Percentiles rank a stretch among this genome's conserved stretches.
phyloP scores from a whole-genome alignment of 148 eudicot genomes.

The Diospyros lotus region DNA sequence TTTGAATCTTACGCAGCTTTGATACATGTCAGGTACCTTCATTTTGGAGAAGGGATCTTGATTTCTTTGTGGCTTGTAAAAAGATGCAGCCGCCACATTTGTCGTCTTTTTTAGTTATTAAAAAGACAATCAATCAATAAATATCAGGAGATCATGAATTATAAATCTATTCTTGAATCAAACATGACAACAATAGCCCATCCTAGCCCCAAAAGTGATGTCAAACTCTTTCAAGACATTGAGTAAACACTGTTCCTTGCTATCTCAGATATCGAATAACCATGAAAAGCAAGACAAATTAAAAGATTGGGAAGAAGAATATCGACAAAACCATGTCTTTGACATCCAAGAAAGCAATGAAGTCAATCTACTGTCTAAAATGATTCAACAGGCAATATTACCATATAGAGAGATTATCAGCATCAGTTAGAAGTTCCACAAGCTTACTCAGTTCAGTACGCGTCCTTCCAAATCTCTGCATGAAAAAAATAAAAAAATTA shows the following conservation, averaged over 20 bases:
- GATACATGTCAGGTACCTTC: too few species aligned
- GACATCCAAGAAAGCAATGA: neutral
- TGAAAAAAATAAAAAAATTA: neutral
- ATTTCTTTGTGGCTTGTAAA: too few species aligned
- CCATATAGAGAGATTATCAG: slow-evolving; percentile 59
- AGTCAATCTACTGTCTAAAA: neutral
- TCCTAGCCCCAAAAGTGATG: too few species aligned
- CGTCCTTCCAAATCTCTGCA: slow-evolving; percentile 60
- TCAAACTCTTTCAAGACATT: neutral
- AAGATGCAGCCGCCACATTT: too few species aligned
- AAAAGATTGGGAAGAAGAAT: neutral
- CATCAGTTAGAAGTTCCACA: slow-evolving; percentile 49
- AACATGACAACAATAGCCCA: neutral
- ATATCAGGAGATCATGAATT: too few species aligned
- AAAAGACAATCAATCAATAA: too few species aligned
- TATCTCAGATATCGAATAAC: neutral
- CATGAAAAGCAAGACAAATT: neutral
- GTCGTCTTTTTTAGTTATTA: too few species aligned
- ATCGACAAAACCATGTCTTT: neutral
- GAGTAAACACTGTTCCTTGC: neutral
- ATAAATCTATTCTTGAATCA: neutral
- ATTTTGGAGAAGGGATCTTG: too few species aligned
- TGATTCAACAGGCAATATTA: slow-evolving; percentile 18
- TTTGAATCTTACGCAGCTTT: too few species aligned
- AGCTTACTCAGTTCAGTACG: slow-evolving; percentile 56